Conservation (phyloP, 805 yeast species). For the Ogataea trehaloabstinens region DNA sequence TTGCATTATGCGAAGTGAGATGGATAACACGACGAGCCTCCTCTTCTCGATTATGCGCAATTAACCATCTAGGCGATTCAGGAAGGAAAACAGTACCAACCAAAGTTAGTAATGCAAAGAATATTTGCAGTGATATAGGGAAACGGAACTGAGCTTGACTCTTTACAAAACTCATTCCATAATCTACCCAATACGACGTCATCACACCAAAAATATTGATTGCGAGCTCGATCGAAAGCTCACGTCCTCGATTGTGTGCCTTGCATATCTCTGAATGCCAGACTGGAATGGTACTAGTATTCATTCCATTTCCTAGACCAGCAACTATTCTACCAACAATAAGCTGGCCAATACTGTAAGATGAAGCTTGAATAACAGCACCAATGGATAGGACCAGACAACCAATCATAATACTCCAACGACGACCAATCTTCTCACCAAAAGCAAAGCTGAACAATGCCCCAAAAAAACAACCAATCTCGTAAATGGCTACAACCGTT, state of each 20-base stretch:
- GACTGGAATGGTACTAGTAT: constrained; percentile 70
- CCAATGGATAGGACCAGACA: constrained; percentile 62
- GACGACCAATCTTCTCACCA: constrained; percentile 57
- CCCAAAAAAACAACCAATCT: constrained; percentile 46
- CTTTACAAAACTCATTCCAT: constrained; percentile 51
- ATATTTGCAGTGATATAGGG: constrained; percentile 65
- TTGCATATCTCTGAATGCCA: constrained; percentile 67
- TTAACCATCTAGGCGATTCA: constrained; percentile 68
- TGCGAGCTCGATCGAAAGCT: constrained; percentile 53
- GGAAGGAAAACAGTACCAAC: constrained; percentile 62
- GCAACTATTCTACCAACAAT: constrained; percentile 64
- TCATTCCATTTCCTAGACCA: constrained; percentile 70
- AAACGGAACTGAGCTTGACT: constrained; percentile 59
- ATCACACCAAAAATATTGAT: constrained; percentile 69
- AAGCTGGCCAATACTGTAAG: constrained; percentile 44
- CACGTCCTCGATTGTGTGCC: constrained; percentile 70
- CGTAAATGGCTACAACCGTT: constrained; percentile 48
- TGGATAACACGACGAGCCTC: constrained; percentile 43
- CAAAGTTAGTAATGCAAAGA: constrained; percentile 51
- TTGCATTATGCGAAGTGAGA: constrained; percentile 45
- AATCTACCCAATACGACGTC: constrained; percentile 62
- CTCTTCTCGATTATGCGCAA: constrained; percentile 50
- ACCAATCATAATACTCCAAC: constrained; percentile 50
- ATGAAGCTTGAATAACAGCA: constrained; percentile 49
- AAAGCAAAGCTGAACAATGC: constrained; percentile 40